A percentile compares a stretch with the other conserved stretches of the same genome.
Evolutionary conservation across 495 filamentous ascomycete species (phyloP).

Genomic region (Hyaloscypha variabilis): DNA sequence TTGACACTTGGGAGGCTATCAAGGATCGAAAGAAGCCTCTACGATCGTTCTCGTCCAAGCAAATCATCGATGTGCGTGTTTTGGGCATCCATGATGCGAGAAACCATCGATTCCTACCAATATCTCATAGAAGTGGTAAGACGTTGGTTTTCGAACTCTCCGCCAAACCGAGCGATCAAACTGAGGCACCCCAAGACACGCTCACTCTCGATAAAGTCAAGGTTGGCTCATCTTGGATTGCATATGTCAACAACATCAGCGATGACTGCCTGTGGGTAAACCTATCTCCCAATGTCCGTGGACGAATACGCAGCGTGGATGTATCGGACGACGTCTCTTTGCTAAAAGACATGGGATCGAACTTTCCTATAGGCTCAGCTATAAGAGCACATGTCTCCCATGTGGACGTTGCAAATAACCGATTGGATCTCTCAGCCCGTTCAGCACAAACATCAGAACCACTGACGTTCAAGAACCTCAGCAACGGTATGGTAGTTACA

Average conservation of each 20-base stretch:
- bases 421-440: constrained; percentile 80
- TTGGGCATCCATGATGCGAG: constrained; percentile 87
- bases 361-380: constrained; percentile 87
- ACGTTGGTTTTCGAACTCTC: constrained; percentile 85
- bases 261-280: constrained; percentile 84
- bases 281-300: constrained; percentile 86
- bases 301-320: constrained; percentile 78
- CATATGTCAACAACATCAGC: constrained; percentile 86
- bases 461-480: constrained; percentile 68
- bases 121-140: constrained; percentile 79
- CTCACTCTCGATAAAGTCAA: constrained; percentile 75
- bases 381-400: constrained; percentile 74
- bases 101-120: constrained; percentile 89
- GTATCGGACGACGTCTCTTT: constrained; percentile 82
- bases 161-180: constrained; percentile 71
- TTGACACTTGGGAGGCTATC: constrained; percentile 85
- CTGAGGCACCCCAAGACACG: constrained; percentile 47
- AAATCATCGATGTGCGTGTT: constrained; percentile 72
- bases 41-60: constrained; percentile 67
- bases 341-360: constrained; percentile 72
- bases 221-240: constrained; percentile 69
- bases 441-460: constrained; percentile 51
- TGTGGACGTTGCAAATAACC: constrained; percentile 72
- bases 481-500: constrained; percentile 76
- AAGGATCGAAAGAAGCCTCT: constrained; percentile 79